A percentile compares a stretch with the other conserved stretches of the same genome.
phyloP scores from a whole-genome alignment of 208 protist genomes.

The Leishmania turanica region DNA sequence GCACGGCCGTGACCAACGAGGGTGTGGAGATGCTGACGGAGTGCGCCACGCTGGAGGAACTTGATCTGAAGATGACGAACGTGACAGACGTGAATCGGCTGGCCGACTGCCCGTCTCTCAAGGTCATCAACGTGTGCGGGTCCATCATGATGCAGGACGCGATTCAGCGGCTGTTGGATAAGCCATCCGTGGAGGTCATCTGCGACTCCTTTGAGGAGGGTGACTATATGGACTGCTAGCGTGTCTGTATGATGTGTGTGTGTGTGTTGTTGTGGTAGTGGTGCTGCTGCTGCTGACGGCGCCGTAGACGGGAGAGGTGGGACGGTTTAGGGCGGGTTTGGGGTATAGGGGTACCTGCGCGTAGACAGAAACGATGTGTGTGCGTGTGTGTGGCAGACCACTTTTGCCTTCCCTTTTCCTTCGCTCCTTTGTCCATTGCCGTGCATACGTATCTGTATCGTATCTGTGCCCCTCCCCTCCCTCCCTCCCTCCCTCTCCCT shows the following conservation, averaged over 20 bases:
- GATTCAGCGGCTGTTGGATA: conserved; percentile 49
- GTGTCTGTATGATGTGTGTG: neutral
- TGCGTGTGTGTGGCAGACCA: neutral
- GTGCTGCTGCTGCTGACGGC: neutral
- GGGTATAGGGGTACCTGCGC: neutral
- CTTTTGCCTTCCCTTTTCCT: neutral
- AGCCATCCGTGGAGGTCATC: conserved; percentile 58
- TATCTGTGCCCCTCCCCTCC: neutral
- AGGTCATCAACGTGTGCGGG: conserved; percentile 68
- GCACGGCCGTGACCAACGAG: conserved; percentile 72
- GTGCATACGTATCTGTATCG: neutral
- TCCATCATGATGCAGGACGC: conserved; percentile 48
- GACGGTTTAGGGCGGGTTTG: neutral
- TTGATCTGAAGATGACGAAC: conserved; percentile 73
- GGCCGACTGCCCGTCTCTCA: conserved; percentile 53
- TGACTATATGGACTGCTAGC: conserved; percentile 40
- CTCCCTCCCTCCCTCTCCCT: no score
- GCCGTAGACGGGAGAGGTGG: neutral
- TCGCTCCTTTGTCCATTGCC: neutral
- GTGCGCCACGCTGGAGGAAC: conserved; percentile 69
- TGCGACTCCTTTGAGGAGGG: conserved; percentile 64
- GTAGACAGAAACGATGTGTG: neutral
- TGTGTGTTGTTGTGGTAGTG: neutral
- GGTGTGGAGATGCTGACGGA: conserved; percentile 60
- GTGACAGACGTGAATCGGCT: conserved; percentile 69